phyloP scores from a whole-genome alignment of 129 eudicot genomes.

The carrot (Daucus carota) region DNA sequence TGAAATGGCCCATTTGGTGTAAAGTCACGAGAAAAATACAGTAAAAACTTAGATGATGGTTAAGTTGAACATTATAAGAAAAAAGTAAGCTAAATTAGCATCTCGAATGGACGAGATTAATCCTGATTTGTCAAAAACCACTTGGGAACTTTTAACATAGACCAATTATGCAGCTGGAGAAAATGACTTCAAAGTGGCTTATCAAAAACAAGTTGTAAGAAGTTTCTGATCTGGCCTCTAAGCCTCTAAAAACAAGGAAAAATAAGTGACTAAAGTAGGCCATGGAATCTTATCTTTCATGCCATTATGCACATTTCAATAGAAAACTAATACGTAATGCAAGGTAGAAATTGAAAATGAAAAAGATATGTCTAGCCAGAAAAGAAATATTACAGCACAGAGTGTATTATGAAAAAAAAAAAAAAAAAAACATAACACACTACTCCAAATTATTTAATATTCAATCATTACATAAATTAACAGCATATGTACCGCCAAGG shows the following conservation, averaged over 20 bases:
- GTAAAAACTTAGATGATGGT: background rate
- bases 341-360: too few relatives aligned
- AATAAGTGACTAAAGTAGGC: background rate
- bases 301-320: background rate
- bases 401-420: background rate
- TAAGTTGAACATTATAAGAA: background rate
- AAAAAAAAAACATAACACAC: background rate
- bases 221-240: background rate
- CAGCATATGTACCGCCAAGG: background rate
- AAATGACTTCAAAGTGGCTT: background rate
- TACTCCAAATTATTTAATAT: background rate
- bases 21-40: background rate
- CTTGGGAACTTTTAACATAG: background rate
- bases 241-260: too few relatives aligned
- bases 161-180: background rate
- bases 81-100: background rate
- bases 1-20: background rate
- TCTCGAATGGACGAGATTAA: background rate
- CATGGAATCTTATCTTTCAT: background rate
- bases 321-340: background rate
- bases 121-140: background rate
- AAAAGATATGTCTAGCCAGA: background rate
- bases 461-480: background rate
- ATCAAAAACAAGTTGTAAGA: background rate
- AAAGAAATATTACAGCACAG: too few relatives aligned